Evolutionary conservation across 257 asterid species (phyloP), one percentile per base, ranked within the genome.

Genomic region (Echium plantagineum): DNA sequence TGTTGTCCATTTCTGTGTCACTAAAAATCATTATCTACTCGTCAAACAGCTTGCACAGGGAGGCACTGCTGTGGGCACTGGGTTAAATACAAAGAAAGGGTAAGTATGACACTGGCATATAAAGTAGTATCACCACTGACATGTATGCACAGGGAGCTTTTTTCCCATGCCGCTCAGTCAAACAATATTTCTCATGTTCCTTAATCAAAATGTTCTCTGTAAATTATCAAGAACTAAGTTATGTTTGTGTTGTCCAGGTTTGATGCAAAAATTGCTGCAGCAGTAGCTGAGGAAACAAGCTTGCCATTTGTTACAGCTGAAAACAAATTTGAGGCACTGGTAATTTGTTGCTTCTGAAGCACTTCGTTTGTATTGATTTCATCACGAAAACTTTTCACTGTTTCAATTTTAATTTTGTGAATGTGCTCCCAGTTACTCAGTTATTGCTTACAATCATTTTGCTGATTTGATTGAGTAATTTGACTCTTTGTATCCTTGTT

Each of bases 261-360:
- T 75, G 97, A 93, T 68, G 85, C 76, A 38, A 93, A 93, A 83
- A 83, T 93, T 78, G 97, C 99, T 63, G 84, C 94, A 53, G 96
- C 97, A 66, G 95, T 93, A 19, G 99, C 96, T 17, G 94, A 93
- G 75, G 97, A 89, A 74, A 89, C 99, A 67, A 81, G 77, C 57
- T 82, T 93, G 71, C 97, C 99, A 38, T 93, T 93, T 80, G 86
- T 89, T 71, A 93, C 99, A 30, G 99, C 99, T 66, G 99, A 89
- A 81, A 93, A 93, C 84, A 89, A 93, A 79, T 89, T 93, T 78
- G 99, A 93, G 79, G 97, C 99, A 60, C 70, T 93, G 94, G 99
- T 84, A 80, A 67, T 61, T 60, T 77, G 75, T 71, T 49, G 54
- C 38, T 66, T 63, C 67, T 69, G 60, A 78, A 64, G 57, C 64